Percentiles rank a stretch among this genome's conserved stretches.
Evolutionary conservation across 805 yeast genomes (phyloP).

Genomic region (Naumovozyma dairenensis): DNA sequence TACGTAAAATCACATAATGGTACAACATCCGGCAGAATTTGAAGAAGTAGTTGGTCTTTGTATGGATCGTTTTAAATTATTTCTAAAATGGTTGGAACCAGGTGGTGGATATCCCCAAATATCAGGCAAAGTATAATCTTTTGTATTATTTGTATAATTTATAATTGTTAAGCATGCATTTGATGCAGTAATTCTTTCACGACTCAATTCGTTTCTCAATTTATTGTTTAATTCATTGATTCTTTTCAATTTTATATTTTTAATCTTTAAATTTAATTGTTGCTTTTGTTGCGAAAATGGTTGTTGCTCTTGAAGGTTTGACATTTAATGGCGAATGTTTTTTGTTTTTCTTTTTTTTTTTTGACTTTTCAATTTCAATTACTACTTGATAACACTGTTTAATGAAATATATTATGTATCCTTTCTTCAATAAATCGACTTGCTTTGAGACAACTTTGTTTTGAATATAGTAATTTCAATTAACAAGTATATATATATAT

Average conservation of each 20-base stretch:
- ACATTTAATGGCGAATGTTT: too few species aligned
- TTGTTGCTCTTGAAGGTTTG: not conserved
- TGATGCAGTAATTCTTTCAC: conserved; percentile 56
- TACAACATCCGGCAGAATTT: conserved; percentile 25
- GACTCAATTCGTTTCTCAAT: conserved; percentile 39
- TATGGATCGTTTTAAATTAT: conserved; percentile 6
- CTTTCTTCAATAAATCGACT: too few species aligned
- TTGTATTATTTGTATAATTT: conserved; percentile 27
- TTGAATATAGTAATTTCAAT: too few species aligned
- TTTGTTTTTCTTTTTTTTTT: too few species aligned
- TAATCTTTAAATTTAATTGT: conserved; percentile 34
- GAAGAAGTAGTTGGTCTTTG: conserved; percentile 1
- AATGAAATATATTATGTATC: too few species aligned
- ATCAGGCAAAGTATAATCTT: conserved; percentile 33
- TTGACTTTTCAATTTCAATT: too few species aligned
- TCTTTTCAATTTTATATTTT: conserved; percentile 49
- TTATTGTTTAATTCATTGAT: conserved; percentile 47
- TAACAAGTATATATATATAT: too few species aligned
- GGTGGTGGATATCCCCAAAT: conserved; percentile 33
- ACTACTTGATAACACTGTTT: too few species aligned
- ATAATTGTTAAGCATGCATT: conserved; percentile 44
- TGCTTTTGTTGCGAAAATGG: conserved; percentile 7
- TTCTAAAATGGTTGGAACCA: conserved; percentile 33
- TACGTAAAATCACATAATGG: conserved; percentile 29
- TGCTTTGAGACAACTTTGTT: too few species aligned